A percentile compares a stretch with the other conserved stretches of the same genome.
Evolutionary conservation across 75 land plant genomes (phyloP).

Genomic region (Sequoiadendron giganteum): DNA sequence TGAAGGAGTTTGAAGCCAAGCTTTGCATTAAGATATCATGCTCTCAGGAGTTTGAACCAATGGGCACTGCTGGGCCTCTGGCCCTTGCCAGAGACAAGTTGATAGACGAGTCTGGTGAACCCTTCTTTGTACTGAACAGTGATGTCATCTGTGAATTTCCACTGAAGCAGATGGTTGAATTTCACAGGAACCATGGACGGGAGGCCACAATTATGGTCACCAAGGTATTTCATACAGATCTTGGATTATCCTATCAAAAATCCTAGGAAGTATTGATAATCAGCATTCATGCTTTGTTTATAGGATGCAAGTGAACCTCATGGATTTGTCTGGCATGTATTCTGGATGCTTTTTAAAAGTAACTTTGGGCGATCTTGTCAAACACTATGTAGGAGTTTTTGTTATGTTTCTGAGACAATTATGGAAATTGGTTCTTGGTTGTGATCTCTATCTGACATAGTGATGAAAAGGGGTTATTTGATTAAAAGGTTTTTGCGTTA

Average conservation of each 20-base stretch:
- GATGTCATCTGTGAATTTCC: conserved; percentile 55
- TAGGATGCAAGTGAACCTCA: conserved; percentile 1
- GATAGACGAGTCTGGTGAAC: conserved; percentile 41
- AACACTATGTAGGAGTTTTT: background rate
- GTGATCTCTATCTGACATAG: background rate
- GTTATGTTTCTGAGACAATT: background rate
- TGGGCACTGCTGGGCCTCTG: conserved; percentile 55
- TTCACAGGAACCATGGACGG: conserved; percentile 46
- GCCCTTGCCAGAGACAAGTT: conserved; percentile 46
- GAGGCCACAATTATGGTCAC: conserved; percentile 55
- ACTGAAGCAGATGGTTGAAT: conserved; percentile 42
- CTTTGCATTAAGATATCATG: conserved; percentile 48
- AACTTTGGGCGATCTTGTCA: background rate
- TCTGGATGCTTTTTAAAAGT: background rate
- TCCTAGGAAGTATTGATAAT: background rate
- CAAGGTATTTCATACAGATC: conserved; percentile 19
- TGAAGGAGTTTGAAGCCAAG: conserved; percentile 43
- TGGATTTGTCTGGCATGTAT: background rate
- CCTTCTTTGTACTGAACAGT: conserved; percentile 51
- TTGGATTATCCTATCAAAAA: background rate
- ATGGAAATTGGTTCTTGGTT: background rate
- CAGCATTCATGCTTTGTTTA: background rate
- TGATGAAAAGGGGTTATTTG: background rate
- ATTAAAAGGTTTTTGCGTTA: background rate
- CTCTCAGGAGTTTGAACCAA: conserved; percentile 49